Percentiles rank a stretch among this genome's conserved stretches.
These are phyloP conservation scores for Xanthoceras sorbifolium DNA, from an alignment of 345 rosid species.

Conservation along the genomic window DNA sequence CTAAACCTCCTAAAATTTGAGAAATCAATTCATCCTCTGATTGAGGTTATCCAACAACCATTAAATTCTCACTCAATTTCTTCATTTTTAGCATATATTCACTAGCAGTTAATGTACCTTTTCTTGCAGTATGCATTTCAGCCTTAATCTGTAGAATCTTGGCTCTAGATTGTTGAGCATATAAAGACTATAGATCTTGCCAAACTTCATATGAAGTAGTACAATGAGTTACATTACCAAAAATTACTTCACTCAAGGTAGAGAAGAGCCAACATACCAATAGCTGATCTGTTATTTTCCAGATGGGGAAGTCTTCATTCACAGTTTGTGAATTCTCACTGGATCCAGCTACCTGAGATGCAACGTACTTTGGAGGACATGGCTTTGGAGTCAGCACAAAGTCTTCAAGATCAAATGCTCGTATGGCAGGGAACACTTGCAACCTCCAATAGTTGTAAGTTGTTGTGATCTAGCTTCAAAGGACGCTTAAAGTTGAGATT, in stretches of 20 bases:
- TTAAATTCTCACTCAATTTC: not conserved
- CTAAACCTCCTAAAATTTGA: not conserved
- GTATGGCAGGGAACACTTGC: not conserved
- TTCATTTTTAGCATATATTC: not conserved
- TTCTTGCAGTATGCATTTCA: not conserved
- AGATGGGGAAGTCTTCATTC: not conserved
- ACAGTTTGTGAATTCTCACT: too few species aligned
- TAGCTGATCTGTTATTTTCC: not conserved
- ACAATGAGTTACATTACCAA: not conserved
- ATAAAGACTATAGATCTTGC: not conserved
- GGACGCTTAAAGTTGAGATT: not conserved
- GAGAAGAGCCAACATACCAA: not conserved
- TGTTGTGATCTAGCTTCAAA: not conserved
- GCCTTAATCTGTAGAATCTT: not conserved
- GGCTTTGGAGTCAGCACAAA: not conserved
- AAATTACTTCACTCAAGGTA: too few species aligned
- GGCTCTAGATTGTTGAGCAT: not conserved
- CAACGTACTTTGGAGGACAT: not conserved
- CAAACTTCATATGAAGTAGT: not conserved
- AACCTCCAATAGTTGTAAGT: not conserved
- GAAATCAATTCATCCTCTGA: not conserved
- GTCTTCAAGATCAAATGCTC: not conserved
- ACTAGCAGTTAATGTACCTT: too few species aligned
- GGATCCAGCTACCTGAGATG: too few species aligned
- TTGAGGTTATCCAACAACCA: not conserved